Percentiles rank a stretch among this genome's conserved stretches.
phyloP scores from a whole-genome alignment of 305 asterid species.

The Rubia peregrina region DNA sequence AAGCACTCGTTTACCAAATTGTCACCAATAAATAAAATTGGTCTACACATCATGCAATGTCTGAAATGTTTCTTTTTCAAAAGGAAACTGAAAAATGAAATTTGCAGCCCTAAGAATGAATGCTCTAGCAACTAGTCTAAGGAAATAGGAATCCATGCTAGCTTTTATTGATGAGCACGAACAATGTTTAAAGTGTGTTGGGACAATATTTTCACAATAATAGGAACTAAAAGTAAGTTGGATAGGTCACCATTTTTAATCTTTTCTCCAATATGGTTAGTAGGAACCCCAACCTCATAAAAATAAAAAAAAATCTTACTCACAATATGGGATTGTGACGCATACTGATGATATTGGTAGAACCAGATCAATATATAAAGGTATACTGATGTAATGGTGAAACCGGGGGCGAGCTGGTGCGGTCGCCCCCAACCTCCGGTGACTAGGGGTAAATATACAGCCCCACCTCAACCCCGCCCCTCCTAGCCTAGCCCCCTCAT shows the following conservation, averaged over 20 bases:
- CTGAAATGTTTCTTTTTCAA: background rate
- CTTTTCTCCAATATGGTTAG: background rate
- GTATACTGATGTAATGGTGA: no score
- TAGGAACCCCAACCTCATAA: background rate
- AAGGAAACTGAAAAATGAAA: background rate
- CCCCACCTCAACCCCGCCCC: no score
- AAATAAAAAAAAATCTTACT: background rate
- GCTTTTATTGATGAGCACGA: background rate
- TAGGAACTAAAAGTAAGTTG: slow-evolving; percentile 3
- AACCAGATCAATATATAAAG: no score
- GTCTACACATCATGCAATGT: background rate
- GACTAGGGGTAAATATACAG: no score
- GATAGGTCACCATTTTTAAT: background rate
- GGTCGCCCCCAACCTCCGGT: no score
- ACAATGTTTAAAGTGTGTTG: background rate
- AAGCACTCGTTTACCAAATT: background rate
- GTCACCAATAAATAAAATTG: no score
- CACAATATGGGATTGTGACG: no score
- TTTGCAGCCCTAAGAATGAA: background rate
- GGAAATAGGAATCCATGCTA: background rate
- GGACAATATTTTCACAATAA: background rate
- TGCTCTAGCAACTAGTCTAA: slow-evolving; percentile 5
- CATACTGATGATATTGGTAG: no score
- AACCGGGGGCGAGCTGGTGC: no score
- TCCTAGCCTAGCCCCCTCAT: no score